Base-by-base conservation (phyloP, 75 land plant species). In the Adiantum capillusveneris region DNA sequence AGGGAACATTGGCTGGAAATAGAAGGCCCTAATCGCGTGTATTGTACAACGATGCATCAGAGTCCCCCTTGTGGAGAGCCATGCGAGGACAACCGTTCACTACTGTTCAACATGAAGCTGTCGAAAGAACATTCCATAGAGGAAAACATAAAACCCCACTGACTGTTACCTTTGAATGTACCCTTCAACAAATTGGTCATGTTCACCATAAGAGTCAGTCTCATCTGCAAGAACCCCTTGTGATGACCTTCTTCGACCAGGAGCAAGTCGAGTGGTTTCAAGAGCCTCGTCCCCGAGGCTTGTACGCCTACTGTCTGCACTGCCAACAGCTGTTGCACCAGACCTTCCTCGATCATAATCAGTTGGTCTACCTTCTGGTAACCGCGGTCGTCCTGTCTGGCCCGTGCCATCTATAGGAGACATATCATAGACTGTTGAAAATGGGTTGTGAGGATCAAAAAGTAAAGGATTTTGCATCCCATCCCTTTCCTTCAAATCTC, bases 371-470 rank as follows among this genome's bases (percentile, higher is more conserved):
- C 5, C 50, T 46, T 46, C 50, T 18, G 50, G 50, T 5, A 34
- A 34, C 7, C 7, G 9, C 9, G 37, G 37, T 34, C 37, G 3
- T 34, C 37, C 37, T 9, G 37, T 9, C 5, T 46, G 49, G 55
- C 55, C 14, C 14, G 28, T 26, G 2, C 28, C 55, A 53, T 86
- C 87, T 31, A 81, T 56, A 1, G 76, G 74, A 16, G 80, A 70
- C 34, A 78, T 52, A 51, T 90, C 96, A 73, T 86, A 86, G 2
- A 85, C 61, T 18, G 60, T 60, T 39, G 83, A 31, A 28, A 31
- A 56, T 34, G 74, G 42, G 59, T 50, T 60, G 16, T 79, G 58
- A 18, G 74, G 31, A 53, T 90, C 83, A 50, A 71, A 43, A 18
- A 86, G 74, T 25, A 80, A 50, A 7, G 89, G 75, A 28, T 81